Percentiles rank a stretch among this genome's conserved stretches.
Evolutionary conservation across 768 basidiomycete species (phyloP).

Genomic region (Tricholoma matsutake): DNA sequence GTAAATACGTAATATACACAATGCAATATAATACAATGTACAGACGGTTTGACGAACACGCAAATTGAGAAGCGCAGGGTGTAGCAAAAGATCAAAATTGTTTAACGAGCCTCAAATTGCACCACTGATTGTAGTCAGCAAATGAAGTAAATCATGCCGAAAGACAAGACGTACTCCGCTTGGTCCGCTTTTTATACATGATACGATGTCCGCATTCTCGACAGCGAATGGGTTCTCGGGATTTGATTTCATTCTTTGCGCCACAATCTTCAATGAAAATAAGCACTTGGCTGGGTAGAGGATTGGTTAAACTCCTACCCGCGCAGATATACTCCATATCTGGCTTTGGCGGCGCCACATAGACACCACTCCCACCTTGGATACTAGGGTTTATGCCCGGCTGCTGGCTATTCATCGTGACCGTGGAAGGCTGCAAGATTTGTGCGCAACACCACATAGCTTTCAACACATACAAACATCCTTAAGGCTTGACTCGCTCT

Average conservation of each 20-base stretch:
- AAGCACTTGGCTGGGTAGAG: conserved; percentile 5
- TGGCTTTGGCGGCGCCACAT: conserved; percentile 39
- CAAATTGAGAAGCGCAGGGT: not conserved
- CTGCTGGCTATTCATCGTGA: conserved; percentile 25
- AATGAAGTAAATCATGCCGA: conserved; percentile 2
- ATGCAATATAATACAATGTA: not conserved
- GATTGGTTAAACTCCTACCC: conserved; percentile 41
- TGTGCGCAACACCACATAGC: too few relatives aligned
- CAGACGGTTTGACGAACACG: not conserved
- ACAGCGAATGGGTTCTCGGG: conserved; percentile 92
- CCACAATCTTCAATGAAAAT: conserved; percentile 68
- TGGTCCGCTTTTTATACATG: conserved; percentile 98
- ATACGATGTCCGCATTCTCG: conserved; percentile 96
- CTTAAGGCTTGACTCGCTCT: too few relatives aligned
- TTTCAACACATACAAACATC: not conserved
- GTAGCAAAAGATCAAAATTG: not conserved
- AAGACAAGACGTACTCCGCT: conserved; percentile 66
- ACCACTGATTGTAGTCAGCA: conserved; percentile 50
- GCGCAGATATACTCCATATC: conserved; percentile 89
- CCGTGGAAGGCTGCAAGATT: not conserved
- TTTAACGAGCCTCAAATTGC: conserved; percentile 79
- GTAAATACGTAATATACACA: not conserved
- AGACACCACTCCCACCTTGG: conserved; percentile 23
- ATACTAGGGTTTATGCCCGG: conserved; percentile 17
- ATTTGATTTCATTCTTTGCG: conserved; percentile 86